These are phyloP conservation scores for Gossypium gossypioides DNA, from an alignment of 441 rosid genomes.

Conservation along the genomic window DNA sequence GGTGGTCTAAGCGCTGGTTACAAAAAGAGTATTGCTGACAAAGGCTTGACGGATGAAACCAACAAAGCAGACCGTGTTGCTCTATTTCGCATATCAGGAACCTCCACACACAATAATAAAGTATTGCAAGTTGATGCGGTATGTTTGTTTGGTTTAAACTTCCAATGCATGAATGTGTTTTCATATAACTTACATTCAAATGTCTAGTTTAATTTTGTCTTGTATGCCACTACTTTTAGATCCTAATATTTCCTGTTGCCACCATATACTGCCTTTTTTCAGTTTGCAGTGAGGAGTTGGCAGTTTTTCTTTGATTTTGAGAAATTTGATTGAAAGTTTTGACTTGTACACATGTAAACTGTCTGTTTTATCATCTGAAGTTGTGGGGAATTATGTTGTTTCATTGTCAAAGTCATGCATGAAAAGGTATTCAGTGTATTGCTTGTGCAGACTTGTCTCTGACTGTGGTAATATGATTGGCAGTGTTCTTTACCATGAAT, in stretches of 20 bases:
- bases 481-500: neutral
- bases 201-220: neutral
- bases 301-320: neutral
- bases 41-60: conserved; percentile 60
- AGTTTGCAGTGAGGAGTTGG: neutral
- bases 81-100: conserved; percentile 75
- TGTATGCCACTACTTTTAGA: neutral
- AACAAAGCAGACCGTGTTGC: conserved; percentile 62
- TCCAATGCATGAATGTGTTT: neutral
- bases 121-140: conserved; percentile 84
- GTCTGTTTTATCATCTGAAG: neutral
- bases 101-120: conserved; percentile 61
- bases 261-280: neutral
- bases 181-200: neutral
- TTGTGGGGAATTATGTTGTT: neutral
- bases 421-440: neutral
- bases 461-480: neutral
- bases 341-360: neutral
- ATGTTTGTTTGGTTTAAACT: neutral
- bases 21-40: conserved; percentile 49
- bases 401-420: neutral
- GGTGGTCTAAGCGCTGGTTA: conserved; percentile 91
- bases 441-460: neutral
- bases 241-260: neutral
- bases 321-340: neutral